phyloP scores from a whole-genome alignment of 257 asterid genomes.

The Anisodus tanguticus region DNA sequence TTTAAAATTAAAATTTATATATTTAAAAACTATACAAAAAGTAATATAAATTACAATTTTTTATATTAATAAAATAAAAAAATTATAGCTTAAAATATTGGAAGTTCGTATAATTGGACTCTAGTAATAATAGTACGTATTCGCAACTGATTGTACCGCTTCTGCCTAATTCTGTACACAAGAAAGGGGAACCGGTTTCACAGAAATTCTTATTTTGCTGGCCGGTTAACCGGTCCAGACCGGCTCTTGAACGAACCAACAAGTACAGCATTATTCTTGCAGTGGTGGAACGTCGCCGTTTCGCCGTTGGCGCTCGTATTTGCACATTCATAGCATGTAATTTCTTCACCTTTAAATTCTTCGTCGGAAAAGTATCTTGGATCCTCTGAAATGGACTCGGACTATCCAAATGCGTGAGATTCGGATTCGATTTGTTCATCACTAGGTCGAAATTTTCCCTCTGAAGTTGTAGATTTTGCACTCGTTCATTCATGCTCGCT shows the following conservation, averaged over 20 bases:
- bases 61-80: too few species aligned
- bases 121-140: too few species aligned
- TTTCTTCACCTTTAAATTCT: slow-evolving; percentile 33
- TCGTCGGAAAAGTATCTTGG: slow-evolving; percentile 41
- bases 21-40: too few species aligned
- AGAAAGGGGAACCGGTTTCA: too few species aligned
- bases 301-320: slow-evolving; percentile 39
- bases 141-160: too few species aligned
- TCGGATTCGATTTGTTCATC: slow-evolving; percentile 40
- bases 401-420: slow-evolving; percentile 24
- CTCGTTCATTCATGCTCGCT: slow-evolving; percentile 30
- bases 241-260: slow-evolving; percentile 36
- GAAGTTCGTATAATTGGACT: too few species aligned
- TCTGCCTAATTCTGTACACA: too few species aligned
- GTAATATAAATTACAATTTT: too few species aligned
- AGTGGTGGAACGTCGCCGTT: slow-evolving; percentile 63
- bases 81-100: too few species aligned
- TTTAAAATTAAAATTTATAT: too few species aligned
- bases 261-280: slow-evolving; percentile 65
- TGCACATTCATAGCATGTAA: slow-evolving; percentile 51
- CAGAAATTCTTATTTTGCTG: slow-evolving; percentile 36
- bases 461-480: slow-evolving; percentile 35
- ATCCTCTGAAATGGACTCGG: slow-evolving; percentile 34
- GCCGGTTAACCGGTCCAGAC: slow-evolving; percentile 65
- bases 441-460: slow-evolving; percentile 50